phyloP scores from a whole-genome alignment of 805 yeast genomes.

The Lipomyces sp. region DNA sequence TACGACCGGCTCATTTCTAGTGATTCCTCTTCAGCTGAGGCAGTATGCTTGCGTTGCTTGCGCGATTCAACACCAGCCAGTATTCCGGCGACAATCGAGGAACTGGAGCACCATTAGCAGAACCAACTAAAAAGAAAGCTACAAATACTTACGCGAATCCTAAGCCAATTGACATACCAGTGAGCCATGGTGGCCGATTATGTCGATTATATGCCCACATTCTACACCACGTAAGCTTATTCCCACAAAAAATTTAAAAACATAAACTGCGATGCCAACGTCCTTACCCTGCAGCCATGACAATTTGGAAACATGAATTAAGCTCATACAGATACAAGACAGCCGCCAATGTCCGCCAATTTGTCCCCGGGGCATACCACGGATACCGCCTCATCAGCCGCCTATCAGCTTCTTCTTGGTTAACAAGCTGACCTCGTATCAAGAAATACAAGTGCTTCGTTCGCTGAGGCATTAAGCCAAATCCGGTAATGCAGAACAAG shows the following conservation, averaged over 20 bases:
- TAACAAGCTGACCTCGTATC: constrained; percentile 23
- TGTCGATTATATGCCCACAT: constrained; percentile 39
- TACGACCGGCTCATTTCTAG: neutral
- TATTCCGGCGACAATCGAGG: constrained; percentile 23
- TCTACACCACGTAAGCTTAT: constrained; percentile 3
- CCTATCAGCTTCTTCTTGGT: constrained; percentile 12
- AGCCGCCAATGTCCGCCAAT: constrained; percentile 25
- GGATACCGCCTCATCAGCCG: constrained; percentile 22
- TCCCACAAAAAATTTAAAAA: neutral
- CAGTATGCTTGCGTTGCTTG: constrained; percentile 9
- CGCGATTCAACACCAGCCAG: constrained; percentile 25
- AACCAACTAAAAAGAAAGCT: neutral
- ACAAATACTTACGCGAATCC: constrained; percentile 22
- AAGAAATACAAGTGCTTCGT: constrained; percentile 31
- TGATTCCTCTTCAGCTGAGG: neutral
- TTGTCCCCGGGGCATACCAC: constrained; percentile 31
- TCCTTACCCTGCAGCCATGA: constrained; percentile 35
- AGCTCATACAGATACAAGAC: constrained; percentile 30
- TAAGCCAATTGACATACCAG: constrained; percentile 34
- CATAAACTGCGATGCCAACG: neutral
- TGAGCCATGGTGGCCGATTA: constrained; percentile 37
- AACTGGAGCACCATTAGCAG: neutral
- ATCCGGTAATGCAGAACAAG: constrained; percentile 37
- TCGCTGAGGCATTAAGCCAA: constrained; percentile 36
- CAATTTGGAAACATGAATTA: constrained; percentile 35